These are phyloP conservation scores for Panicum virgatum DNA, from an alignment of 202 grass and related monocot species.

Conservation along the genomic window DNA sequence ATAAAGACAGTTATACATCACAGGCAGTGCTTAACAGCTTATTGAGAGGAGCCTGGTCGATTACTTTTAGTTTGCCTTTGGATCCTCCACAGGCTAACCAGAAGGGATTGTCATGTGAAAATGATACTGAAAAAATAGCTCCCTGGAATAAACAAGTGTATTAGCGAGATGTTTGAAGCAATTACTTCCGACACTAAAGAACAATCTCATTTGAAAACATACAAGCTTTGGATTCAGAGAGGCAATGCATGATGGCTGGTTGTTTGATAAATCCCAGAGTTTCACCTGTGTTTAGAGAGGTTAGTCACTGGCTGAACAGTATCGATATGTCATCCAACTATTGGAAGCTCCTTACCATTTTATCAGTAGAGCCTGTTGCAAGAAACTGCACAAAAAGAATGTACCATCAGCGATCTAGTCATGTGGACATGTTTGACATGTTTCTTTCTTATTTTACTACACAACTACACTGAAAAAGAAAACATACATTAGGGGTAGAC, in stretches of 20 bases:
- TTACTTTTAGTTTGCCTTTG: slow-evolving; percentile 83
- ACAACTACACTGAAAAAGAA: not conserved
- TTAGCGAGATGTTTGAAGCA: slow-evolving; percentile 24
- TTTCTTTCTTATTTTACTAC: not conserved
- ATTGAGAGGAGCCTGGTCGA: not conserved
- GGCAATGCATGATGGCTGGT: slow-evolving; percentile 69
- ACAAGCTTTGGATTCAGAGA: slow-evolving; percentile 75
- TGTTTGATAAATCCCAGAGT: slow-evolving; percentile 86
- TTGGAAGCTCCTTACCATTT: slow-evolving; percentile 57
- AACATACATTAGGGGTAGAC: slow-evolving; percentile 64
- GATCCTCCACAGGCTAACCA: slow-evolving; percentile 80
- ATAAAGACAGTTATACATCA: not conserved
- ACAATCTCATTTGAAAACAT: slow-evolving; percentile 24
- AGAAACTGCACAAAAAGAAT: slow-evolving; percentile 60
- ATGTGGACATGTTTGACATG: slow-evolving; percentile 5
- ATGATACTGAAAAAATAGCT: slow-evolving; percentile 73
- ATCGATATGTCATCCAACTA: not conserved
- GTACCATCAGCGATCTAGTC: slow-evolving; percentile 26
- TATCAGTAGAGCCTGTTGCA: slow-evolving; percentile 84
- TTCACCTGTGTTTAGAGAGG: slow-evolving; percentile 64
- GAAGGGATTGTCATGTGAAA: slow-evolving; percentile 78
- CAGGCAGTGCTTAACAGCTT: not conserved
- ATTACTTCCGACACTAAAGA: not conserved
- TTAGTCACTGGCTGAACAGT: slow-evolving; percentile 30
- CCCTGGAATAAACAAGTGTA: slow-evolving; percentile 49